Evolutionary conservation across 148 eudicot species (phyloP).

Genomic region (Beta vulgaris): DNA sequence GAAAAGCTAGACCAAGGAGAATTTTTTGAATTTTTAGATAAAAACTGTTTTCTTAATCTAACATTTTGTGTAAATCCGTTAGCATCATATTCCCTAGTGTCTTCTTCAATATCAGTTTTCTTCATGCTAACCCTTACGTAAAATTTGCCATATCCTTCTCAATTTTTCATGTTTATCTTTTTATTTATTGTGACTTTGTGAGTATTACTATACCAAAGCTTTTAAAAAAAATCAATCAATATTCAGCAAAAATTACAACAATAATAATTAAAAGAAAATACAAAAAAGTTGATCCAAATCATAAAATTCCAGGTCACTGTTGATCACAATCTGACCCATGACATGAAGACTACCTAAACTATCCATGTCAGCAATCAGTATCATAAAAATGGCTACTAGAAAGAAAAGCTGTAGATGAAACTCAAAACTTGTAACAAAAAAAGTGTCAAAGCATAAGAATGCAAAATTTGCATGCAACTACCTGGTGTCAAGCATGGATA

Average conservation of each 20-base stretch:
- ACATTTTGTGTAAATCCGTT: too few relatives aligned
- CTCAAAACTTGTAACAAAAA: neutral
- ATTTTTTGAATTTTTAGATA: too few relatives aligned
- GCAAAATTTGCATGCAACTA: neutral
- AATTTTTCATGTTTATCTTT: too few relatives aligned
- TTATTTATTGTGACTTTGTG: neutral
- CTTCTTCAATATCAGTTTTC: neutral
- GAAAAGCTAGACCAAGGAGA: too few relatives aligned
- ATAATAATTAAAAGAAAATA: neutral
- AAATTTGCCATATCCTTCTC: too few relatives aligned
- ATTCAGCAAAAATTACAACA: too few relatives aligned
- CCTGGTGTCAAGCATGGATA: conserved; percentile 4
- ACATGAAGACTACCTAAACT: too few relatives aligned
- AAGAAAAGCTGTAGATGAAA: neutral
- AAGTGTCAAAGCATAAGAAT: neutral
- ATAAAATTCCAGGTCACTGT: neutral
- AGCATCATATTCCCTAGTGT: too few relatives aligned
- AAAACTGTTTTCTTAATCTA: too few relatives aligned
- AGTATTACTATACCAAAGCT: neutral
- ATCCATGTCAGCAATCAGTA: neutral
- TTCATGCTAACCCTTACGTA: neutral
- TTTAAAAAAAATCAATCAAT: too few relatives aligned
- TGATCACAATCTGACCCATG: neutral
- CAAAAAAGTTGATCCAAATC: neutral
- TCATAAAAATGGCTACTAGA: neutral